Evolutionary conservation across 2,329 filamentous ascomycete species (phyloP), one percentile per base, ranked within the genome.

Genomic region (Cucurbitaria berberidis): DNA sequence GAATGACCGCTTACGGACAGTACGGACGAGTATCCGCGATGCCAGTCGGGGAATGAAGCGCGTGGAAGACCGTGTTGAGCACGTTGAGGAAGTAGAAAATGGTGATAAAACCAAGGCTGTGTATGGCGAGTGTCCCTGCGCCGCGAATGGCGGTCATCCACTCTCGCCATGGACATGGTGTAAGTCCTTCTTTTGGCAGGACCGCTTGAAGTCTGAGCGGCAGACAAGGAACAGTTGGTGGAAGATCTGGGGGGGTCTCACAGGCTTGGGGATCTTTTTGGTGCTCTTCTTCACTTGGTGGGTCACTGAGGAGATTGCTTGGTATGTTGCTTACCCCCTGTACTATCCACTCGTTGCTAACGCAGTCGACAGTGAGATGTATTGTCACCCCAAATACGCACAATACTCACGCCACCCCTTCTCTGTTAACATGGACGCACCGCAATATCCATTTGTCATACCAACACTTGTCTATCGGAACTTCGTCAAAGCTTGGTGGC

Each of bases 361-460:
- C 30, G 9, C 2, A 13, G 24, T 34, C 15, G 30, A 42, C 51
- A 74, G 72, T 58, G 78, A 81, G 30, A 69, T 77, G 24, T 84
- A 81, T 68, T 83, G 81, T 63, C 80, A 83, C 42, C 80, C 79
- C 3, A 57, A 72, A 7, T 79, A 82, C 53, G 79, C 82, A 4
- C 60, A 72, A 11, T 74, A 64, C 7, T 84, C 83, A 22, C 60
- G 59, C 59, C 69, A 76, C 30, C 80, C 79, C 19, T 82, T 80
- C 53, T 82, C 81, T 47, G 73, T 84, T 29, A 74, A 78, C 38
- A 77, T 77, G 18, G 74, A 84, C 55, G 82, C 82, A 9, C 84
- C 84, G 0, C 64, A 74, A 19, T 83, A 80, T 45, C 84, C 84
- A 0, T 83, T 80, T 54, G 82, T 84, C 5, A 76, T 84, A 5